phyloP scores from a whole-genome alignment of 805 yeast species.

The Lipomyces spencermartinsiae region DNA sequence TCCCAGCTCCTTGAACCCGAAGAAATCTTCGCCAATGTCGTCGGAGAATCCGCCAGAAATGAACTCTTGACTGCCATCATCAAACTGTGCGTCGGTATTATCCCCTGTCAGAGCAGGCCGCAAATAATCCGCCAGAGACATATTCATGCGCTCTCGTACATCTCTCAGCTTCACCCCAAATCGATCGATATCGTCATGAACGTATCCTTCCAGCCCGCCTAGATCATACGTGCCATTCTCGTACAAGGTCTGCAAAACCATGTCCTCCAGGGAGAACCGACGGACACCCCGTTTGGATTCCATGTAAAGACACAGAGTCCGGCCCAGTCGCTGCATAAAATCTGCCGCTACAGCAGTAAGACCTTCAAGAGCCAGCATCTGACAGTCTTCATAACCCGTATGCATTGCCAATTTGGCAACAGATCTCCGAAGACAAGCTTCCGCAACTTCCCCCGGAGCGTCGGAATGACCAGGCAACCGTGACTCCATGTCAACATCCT shows the following conservation, averaged over 20 bases:
- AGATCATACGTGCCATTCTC: constrained; percentile 88
- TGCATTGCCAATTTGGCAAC: constrained; percentile 86
- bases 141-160: constrained; percentile 67
- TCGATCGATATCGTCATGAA: constrained; percentile 72
- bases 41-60: constrained; percentile 92
- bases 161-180: constrained; percentile 74
- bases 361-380: constrained; percentile 75
- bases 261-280: constrained; percentile 51
- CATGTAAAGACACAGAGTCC: constrained; percentile 69
- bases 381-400: constrained; percentile 86
- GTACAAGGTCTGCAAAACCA: constrained; percentile 66
- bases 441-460: constrained; percentile 62
- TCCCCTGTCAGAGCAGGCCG: constrained; percentile 65
- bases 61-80: constrained; percentile 91
- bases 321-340: constrained; percentile 75
- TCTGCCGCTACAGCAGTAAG: constrained; percentile 84
- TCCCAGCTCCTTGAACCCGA: constrained; percentile 94
- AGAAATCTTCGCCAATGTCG: constrained; percentile 95
- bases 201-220: constrained; percentile 73
- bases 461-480: constrained; percentile 71
- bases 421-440: constrained; percentile 67
- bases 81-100: constrained; percentile 75
- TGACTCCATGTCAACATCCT: constrained; percentile 84
- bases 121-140: constrained; percentile 76
- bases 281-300: constrained; percentile 57